Evolutionary conservation across 2,329 filamentous ascomycete genomes (phyloP), one percentile per base, ranked within the genome.

Genomic region (Triangularia verruculosa): DNA sequence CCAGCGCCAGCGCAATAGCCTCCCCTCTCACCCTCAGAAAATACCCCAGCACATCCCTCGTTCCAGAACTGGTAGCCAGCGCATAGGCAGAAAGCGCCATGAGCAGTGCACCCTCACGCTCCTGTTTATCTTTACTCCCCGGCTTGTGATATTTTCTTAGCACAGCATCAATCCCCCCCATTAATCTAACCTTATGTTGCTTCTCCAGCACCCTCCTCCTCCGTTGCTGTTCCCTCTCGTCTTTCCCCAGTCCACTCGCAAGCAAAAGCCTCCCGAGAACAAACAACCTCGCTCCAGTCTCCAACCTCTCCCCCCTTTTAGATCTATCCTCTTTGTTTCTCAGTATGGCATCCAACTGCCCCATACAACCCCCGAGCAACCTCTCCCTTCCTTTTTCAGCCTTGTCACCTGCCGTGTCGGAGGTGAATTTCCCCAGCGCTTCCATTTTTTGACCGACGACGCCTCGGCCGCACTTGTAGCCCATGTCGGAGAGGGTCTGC

Each of bases 61-160:
- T 87, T 0, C 92, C 90, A 0, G 90, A 92, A 71, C 86, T 96
- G 2, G 90, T 93, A 1, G 88, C 86, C 58, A 98, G 80, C 66
- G 92, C 93, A 74, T 93, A 93, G 0, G 93, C 93, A 62, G 88
- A 90, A 68, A 97, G 81, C 0, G 89, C 87, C 69, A 92, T 89
- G 12, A 94, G 79, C 15, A 95, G 82, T 22, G 84, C 80, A 3
- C 61, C 67, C 34, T 61, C 57, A 32, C 54, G 52, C 64, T 80
- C 71, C 63, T 81, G 70, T 69, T 78, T 66, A 70, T 82, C 74
- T 82, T 88, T 83, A 25, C 88, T 83, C 56, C 83, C 85, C 6
- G 39, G 39, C n/a, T 47, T 47, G n/a, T 9, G 39, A 9, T 47
- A 47, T 7, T 17, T 20, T 68, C 85, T 83, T 60, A 96, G 74